These are phyloP conservation scores for Epichloe gansuensis DNA, from an alignment of 2,329 filamentous ascomycete species.

Conservation along the genomic window DNA sequence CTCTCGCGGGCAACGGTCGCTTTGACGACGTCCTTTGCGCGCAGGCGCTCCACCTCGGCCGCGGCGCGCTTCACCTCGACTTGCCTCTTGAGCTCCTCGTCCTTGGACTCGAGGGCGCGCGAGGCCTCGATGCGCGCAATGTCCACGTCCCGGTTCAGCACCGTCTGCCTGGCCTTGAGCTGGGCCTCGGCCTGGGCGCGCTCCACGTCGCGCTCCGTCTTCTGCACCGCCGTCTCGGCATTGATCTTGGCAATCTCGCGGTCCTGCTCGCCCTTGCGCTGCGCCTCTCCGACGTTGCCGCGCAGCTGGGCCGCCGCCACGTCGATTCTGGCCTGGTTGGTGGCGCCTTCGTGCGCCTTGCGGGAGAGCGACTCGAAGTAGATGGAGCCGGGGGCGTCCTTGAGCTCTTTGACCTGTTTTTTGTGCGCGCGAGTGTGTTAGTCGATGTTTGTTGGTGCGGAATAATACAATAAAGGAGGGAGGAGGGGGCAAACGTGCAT, in stretches of 20 bases:
- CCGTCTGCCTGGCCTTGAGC: slow-evolving; percentile 59
- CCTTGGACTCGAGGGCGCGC: slow-evolving; percentile 60
- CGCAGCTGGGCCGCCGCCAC: slow-evolving; percentile 51
- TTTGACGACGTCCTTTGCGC: slow-evolving; percentile 67
- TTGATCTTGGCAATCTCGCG: slow-evolving; percentile 82
- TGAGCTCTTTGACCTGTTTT: slow-evolving; percentile 57
- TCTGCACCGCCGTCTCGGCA: slow-evolving; percentile 71
- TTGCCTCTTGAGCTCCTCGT: slow-evolving; percentile 68
- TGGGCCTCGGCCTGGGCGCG: slow-evolving; percentile 68
- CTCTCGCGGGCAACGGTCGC: slow-evolving; percentile 58
- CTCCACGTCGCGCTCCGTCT: slow-evolving; percentile 75
- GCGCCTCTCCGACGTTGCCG: slow-evolving; percentile 64
- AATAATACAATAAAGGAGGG: not conserved
- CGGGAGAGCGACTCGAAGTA: slow-evolving; percentile 75
- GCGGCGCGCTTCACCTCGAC: slow-evolving; percentile 68
- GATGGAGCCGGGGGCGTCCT: slow-evolving; percentile 67
- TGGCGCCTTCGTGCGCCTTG: slow-evolving; percentile 76
- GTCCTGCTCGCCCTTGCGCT: slow-evolving; percentile 69
- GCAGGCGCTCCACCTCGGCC: slow-evolving; percentile 69
- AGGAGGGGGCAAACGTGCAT: slow-evolving; percentile 26
- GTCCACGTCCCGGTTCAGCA: slow-evolving; percentile 61
- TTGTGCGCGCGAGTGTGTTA: no score
- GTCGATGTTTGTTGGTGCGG: not conserved
- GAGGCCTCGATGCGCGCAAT: slow-evolving; percentile 63
- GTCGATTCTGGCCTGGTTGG: slow-evolving; percentile 63